phyloP scores from a whole-genome alignment of 345 rosid genomes.

The Lumnitzera racemosa region DNA sequence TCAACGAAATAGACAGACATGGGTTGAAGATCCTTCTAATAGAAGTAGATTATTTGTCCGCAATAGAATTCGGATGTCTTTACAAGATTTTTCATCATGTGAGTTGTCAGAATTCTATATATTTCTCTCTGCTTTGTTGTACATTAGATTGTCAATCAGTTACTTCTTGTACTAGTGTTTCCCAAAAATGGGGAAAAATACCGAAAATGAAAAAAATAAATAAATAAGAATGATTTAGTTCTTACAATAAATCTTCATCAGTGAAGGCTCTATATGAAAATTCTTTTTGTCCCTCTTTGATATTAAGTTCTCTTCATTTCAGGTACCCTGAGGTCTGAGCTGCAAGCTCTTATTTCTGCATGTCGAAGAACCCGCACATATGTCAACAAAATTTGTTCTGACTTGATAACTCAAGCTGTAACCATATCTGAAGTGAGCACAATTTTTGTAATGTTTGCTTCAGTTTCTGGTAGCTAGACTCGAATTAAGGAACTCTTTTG shows the following conservation, averaged over 20 bases:
- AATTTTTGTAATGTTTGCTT: background rate
- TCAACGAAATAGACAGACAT: conserved; percentile 32
- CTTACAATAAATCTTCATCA: too few species aligned
- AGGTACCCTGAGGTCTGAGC: conserved; percentile 60
- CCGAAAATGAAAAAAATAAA: too few species aligned
- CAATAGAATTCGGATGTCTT: conserved; percentile 70
- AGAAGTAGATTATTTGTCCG: conserved; percentile 62
- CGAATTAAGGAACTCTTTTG: background rate
- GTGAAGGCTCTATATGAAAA: too few species aligned
- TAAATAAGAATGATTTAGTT: too few species aligned
- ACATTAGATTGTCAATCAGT: background rate
- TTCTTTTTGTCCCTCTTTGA: background rate
- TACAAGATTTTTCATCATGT: conserved; percentile 54
- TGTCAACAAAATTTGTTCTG: conserved; percentile 47
- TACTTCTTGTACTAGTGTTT: background rate
- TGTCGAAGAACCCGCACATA: conserved; percentile 61
- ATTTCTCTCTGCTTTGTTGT: too few species aligned
- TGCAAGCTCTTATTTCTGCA: conserved; percentile 54
- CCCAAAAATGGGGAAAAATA: too few species aligned
- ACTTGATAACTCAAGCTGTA: conserved; percentile 46
- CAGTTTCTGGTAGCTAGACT: conserved; percentile 8
- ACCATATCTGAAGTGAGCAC: conserved; percentile 54
- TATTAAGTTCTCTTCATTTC: conserved; percentile 14
- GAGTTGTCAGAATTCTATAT: conserved; percentile 13
- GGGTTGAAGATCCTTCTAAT: conserved; percentile 96